Percentiles rank a stretch among this genome's conserved stretches.
phyloP scores from a whole-genome alignment of 2,329 filamentous ascomycete species.

The Pseudogymnoascus sp. region DNA sequence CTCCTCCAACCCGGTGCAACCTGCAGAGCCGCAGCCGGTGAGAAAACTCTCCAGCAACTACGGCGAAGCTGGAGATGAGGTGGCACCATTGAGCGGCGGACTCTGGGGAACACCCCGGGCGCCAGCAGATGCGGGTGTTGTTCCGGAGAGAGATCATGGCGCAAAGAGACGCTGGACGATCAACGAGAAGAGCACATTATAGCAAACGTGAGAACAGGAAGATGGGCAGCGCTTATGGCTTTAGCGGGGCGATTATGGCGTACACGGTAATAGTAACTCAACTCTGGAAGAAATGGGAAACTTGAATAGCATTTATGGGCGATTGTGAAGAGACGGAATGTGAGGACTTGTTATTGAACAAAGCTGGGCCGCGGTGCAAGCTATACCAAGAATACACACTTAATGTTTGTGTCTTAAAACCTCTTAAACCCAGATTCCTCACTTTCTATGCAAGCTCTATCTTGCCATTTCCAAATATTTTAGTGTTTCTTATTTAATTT shows the following conservation, averaged over 20 bases:
- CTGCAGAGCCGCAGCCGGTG: neutral
- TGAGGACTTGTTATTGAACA: neutral
- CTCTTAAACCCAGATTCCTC: no score
- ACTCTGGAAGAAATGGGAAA: slow-evolving; percentile 2
- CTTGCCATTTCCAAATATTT: no score
- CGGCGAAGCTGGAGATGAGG: slow-evolving; percentile 25
- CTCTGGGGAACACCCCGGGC: slow-evolving; percentile 39
- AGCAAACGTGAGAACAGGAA: neutral
- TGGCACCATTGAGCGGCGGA: slow-evolving; percentile 31
- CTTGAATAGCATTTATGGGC: neutral
- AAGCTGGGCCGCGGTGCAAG: neutral
- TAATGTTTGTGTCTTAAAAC: no score
- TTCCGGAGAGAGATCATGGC: slow-evolving; percentile 38
- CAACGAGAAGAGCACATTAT: slow-evolving; percentile 32
- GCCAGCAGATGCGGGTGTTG: slow-evolving; percentile 32
- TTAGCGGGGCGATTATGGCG: slow-evolving; percentile 5
- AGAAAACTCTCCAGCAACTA: neutral
- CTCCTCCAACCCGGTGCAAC: neutral
- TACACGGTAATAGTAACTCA: neutral
- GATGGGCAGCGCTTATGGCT: neutral
- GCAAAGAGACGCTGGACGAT: slow-evolving; percentile 49
- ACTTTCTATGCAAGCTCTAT: no score
- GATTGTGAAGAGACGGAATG: neutral
- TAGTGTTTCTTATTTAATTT: no score
- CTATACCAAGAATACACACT: neutral